These are phyloP conservation scores for Fraxinus nigra DNA, from an alignment of 305 asterid species.

Conservation along the genomic window DNA sequence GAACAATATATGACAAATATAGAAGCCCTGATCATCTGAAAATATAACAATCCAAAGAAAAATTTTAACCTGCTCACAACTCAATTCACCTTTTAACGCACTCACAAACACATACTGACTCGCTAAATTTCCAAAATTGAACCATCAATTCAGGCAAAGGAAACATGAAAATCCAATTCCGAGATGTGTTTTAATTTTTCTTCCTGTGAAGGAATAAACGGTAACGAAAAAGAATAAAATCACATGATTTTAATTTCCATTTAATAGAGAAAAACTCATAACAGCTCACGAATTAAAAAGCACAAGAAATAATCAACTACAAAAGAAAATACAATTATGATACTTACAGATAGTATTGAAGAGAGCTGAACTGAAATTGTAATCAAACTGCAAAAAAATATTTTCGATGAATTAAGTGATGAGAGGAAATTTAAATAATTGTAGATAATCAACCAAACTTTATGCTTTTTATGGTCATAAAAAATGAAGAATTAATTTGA, in stretches of 20 bases:
- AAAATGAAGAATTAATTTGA: not conserved
- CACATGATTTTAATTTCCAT: not conserved
- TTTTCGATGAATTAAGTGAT: slow-evolving; percentile 29
- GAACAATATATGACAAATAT: not conserved
- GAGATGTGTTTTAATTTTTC: not conserved
- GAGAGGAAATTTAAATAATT: not conserved
- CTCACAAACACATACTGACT: not conserved
- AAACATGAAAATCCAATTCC: not conserved
- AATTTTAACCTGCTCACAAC: not conserved
- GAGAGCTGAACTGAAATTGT: slow-evolving; percentile 10
- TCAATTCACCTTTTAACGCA: slow-evolving; percentile 3
- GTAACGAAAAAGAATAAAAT: not conserved
- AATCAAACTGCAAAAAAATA: not conserved
- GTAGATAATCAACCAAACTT: slow-evolving; percentile 5
- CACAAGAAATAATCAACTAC: not conserved
- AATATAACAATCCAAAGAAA: not conserved
- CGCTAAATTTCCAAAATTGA: not conserved
- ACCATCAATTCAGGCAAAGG: not conserved
- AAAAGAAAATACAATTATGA: not conserved
- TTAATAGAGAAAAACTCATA: not conserved
- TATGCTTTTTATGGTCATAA: not conserved
- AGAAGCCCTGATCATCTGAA: not conserved
- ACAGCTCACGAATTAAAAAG: not conserved
- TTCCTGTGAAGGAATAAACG: not conserved
- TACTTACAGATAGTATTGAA: not conserved